These are phyloP conservation scores for Elsinoe fawcettii DNA, from an alignment of 2,329 filamentous ascomycete genomes.

Conservation along the genomic window DNA sequence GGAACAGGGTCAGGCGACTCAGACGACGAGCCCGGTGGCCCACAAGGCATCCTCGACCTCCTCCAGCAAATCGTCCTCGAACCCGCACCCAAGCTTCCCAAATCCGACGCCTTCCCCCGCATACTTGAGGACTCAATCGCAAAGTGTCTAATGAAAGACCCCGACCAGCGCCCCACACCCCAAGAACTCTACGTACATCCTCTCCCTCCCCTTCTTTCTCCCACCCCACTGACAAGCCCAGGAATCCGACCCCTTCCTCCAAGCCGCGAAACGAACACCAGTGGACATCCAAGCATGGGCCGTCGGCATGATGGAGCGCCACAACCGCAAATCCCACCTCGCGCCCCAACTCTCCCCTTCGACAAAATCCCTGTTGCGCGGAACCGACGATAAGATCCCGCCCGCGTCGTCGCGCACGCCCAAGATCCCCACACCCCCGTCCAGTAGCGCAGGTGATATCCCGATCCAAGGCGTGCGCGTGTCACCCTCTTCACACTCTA, in stretches of 20 bases:
- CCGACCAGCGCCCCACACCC: slow-evolving; percentile 81
- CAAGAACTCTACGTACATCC: slow-evolving; percentile 78
- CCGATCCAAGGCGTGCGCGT: slow-evolving; percentile 23
- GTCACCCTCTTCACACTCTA: background rate
- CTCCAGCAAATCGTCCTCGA: slow-evolving; percentile 97
- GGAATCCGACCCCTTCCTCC: slow-evolving; percentile 90
- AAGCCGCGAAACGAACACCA: slow-evolving; percentile 91
- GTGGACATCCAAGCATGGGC: slow-evolving; percentile 93
- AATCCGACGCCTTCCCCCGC: slow-evolving; percentile 92
- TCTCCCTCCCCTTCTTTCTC: slow-evolving; percentile 6
- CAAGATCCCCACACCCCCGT: slow-evolving; percentile 24
- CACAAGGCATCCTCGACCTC: slow-evolving; percentile 90
- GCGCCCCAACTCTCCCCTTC: slow-evolving; percentile 71
- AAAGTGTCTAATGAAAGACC: slow-evolving; percentile 86
- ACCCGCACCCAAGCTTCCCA: slow-evolving; percentile 83
- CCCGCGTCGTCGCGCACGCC: slow-evolving; percentile 17
- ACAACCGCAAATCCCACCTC: slow-evolving; percentile 92
- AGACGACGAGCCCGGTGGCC: slow-evolving; percentile 57
- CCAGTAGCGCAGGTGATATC: slow-evolving; percentile 23
- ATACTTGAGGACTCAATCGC: slow-evolving; percentile 97
- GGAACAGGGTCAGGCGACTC: slow-evolving; percentile 72
- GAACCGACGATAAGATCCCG: slow-evolving; percentile 24
- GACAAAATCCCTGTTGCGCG: slow-evolving; percentile 65
- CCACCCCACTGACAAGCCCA: slow-evolving; percentile 32
- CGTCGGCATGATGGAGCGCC: slow-evolving; percentile 82